Base-by-base conservation (phyloP, 495 filamentous ascomycete species). In the Xylaria palmicola region DNA sequence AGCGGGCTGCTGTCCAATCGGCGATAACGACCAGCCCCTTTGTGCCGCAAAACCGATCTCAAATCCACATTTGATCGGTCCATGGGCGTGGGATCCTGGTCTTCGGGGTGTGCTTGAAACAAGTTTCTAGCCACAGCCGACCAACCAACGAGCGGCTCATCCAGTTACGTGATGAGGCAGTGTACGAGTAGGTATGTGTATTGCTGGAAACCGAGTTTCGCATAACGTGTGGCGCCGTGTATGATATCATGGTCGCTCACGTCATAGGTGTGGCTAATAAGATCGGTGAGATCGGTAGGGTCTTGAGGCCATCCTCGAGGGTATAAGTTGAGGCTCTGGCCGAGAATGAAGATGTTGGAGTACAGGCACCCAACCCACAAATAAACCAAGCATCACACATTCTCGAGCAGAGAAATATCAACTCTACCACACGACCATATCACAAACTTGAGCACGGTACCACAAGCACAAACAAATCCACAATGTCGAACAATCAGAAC, bases 401-500 rank as follows among this genome's bases (percentile, higher is more conserved):
- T n/a, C n/a, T n/a, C n/a, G n/a, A 41, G 1, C 29, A 47, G 6
- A 27, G 19, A 49, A 36, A 19, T 10, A 56, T 17, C 36, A 41
- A 44, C 26, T 45, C 29, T 32, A 22, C 29, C n/a, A 26, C 13
- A 9, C 30, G 12, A 32, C 8, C n/a, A 20, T 5, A 43, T 15
- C 17, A 49, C 32, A 59, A 51, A 26, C 19, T 37, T 22, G 13
- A 60, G 29, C 36, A 13, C 50, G 24, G 48, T 27, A 55, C 29
- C 29, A 39, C 24, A 32, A 39, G 44, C 47, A 47, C 24, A 43
- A 19, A 37, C 26, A 53, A 56, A 19, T 5, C 65, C 66, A 58
- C 34, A 63, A 71, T 71, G 68, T 71, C 68, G n/a, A 69, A 70
- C 65, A 65, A 71, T 56, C 65, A 70, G 53, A 66, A 64, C 54